Conservation (phyloP, 768 basidiomycete genomes). For the Tricholoma bakamatsutake region DNA sequence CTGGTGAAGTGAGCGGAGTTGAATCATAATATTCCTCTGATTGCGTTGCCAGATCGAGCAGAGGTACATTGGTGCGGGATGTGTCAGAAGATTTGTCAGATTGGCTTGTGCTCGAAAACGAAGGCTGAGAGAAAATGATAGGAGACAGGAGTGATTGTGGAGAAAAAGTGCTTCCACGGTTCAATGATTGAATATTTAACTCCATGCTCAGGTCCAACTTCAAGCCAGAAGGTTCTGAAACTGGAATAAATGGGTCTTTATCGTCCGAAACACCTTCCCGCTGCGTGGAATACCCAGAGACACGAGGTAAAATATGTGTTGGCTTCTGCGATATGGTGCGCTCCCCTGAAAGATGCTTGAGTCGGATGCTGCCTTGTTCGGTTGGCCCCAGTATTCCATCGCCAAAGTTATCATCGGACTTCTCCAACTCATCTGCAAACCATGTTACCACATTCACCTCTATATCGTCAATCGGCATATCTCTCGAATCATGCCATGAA, state of each 20-base stretch:
- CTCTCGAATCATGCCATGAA: slow-evolving; percentile 31
- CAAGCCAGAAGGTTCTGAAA: slow-evolving; percentile 8
- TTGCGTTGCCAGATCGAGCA: slow-evolving; percentile 4
- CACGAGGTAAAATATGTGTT: not conserved
- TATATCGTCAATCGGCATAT: slow-evolving; percentile 21
- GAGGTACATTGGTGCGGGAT: slow-evolving; percentile 2
- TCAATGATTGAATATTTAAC: slow-evolving; percentile 12
- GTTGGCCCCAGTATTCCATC: slow-evolving; percentile 8
- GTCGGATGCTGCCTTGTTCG: slow-evolving; percentile 7
- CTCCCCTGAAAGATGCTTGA: slow-evolving; percentile 10
- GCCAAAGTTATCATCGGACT: slow-evolving; percentile 5
- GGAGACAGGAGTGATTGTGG: slow-evolving; percentile 9
- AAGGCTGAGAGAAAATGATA: not conserved
- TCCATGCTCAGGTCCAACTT: slow-evolving; percentile 13
- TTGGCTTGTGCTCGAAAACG: not conserved
- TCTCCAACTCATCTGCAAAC: slow-evolving; percentile 31
- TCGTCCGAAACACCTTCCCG: slow-evolving; percentile 10
- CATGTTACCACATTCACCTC: slow-evolving; percentile 23
- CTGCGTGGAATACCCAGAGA: not conserved
- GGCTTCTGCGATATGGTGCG: not conserved
- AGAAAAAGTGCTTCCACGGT: slow-evolving; percentile 9
- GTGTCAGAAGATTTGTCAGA: not conserved
- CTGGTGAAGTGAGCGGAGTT: slow-evolving; percentile 8
- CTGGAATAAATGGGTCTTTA: slow-evolving; percentile 5
- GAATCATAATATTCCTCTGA: slow-evolving; percentile 2